Conservation (phyloP, 2,329 filamentous ascomycete species). For the Leptodontidium sp. region DNA sequence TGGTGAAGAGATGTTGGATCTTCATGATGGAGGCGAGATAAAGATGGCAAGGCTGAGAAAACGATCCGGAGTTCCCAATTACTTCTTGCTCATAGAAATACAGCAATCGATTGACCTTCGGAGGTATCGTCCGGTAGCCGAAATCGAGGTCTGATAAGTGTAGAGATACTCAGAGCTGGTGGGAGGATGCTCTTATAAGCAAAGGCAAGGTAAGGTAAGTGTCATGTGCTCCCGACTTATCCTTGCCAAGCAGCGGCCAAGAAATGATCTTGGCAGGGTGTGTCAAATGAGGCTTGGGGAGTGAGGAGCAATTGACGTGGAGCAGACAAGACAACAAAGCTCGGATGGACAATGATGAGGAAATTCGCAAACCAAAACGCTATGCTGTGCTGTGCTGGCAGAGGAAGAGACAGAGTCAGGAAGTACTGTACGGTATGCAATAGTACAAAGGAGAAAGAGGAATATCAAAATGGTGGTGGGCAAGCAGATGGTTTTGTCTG, state of each 20-base stretch:
- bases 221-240: conserved; percentile 18
- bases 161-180: background rate
- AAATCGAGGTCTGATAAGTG: conserved; percentile 2
- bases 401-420: background rate
- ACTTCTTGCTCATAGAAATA: conserved; percentile 4
- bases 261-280: conserved; percentile 2
- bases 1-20: conserved; percentile 28
- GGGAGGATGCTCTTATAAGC: background rate
- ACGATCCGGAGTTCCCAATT: background rate
- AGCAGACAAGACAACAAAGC: background rate
- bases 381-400: background rate
- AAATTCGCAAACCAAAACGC: background rate
- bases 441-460: background rate
- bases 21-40: conserved; percentile 28
- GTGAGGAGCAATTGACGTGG: background rate
- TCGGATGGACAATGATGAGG: background rate
- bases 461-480: background rate
- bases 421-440: background rate
- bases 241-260: conserved; percentile 16
- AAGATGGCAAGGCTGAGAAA: conserved; percentile 14
- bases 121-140: background rate
- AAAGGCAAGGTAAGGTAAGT: background rate
- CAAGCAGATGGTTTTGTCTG: conserved; percentile 5
- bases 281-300: conserved; percentile 4
- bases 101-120: background rate